Evolutionary conservation across 352 stramenopile species (phyloP), one percentile per base, ranked within the genome.

Genomic region (Phytophthora fragariaefolia): DNA sequence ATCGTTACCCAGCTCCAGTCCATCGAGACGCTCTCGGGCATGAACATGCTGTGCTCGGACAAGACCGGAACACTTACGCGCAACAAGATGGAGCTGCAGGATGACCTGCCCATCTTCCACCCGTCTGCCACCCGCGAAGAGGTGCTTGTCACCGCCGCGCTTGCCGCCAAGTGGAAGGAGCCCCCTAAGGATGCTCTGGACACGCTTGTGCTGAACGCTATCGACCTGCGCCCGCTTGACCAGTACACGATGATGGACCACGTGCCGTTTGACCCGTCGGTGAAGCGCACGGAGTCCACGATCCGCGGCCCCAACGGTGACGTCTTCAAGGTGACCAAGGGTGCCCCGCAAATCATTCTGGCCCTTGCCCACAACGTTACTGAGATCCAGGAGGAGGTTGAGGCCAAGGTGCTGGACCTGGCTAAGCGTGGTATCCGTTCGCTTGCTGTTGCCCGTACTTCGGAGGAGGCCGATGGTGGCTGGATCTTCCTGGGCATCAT

Each of bases 401-500:
- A 97, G 57, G 66, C 67, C 23, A 92, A 96, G 66, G 90, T 98
- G 32, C 79, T 97, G 27, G 89, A 97, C 54, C 82, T 98, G 42
- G 91, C 89, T 26, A 82, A 83, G 57, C 86, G 88, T 36, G 94
- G 94, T 28, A 91, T 98, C 48, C 92, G 92, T 15, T 94, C 83
- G 34, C 73, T 98, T 18, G 94, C 92, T 27, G 90, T 98, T 22
- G 91, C 80, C 18, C 92, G 93, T 26, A 92, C 85, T 27, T 84
- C 82, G 40, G 78, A 87, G 20, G 79, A 92, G n/a, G 80, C 87
- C 9, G 81, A 96, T 52, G 86, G 77, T 40, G 78, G 77, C 36
- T 99, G 96, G 95, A 78, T 97, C 28, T 98, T 99, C 74, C 73
- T 97, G 23, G 97, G 97, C 18, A 87, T 99, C 45, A 83, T 99